Evolutionary conservation across 768 basidiomycete genomes (phyloP).

Genomic region (Xerocomellus amylosporus): DNA sequence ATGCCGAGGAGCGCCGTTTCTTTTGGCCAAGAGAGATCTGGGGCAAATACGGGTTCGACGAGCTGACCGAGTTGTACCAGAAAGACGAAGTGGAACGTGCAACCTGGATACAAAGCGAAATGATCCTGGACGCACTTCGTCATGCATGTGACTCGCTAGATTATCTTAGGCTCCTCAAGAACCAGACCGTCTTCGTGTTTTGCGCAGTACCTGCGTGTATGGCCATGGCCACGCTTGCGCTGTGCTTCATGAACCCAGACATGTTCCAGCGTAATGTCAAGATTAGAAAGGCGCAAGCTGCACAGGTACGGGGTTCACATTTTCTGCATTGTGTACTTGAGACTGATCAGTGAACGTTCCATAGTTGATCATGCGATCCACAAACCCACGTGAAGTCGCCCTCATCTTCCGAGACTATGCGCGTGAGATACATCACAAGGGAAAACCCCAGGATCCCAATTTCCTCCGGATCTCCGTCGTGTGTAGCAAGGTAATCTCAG

Average conservation of each 20-base stretch:
- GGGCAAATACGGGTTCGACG: slow-evolving; percentile 70
- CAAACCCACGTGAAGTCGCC: slow-evolving; percentile 89
- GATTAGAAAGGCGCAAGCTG: slow-evolving; percentile 90
- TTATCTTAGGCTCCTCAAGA: slow-evolving; percentile 81
- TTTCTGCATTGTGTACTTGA: neutral
- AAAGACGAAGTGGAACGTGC: slow-evolving; percentile 62
- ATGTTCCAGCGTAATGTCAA: slow-evolving; percentile 91
- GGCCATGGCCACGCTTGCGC: slow-evolving; percentile 90
- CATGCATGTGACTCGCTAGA: slow-evolving; percentile 87
- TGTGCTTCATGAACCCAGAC: slow-evolving; percentile 90
- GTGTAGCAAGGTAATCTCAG: slow-evolving; percentile 67
- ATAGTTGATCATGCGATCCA: slow-evolving; percentile 88
- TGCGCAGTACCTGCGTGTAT: slow-evolving; percentile 92
- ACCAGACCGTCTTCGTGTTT: slow-evolving; percentile 94
- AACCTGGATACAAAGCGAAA: slow-evolving; percentile 78
- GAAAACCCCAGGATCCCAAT: slow-evolving; percentile 78
- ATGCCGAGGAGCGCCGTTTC: slow-evolving; percentile 75
- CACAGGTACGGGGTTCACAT: slow-evolving; percentile 50
- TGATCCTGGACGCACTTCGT: slow-evolving; percentile 83
- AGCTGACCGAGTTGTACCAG: slow-evolving; percentile 66
- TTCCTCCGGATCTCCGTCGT: slow-evolving; percentile 79
- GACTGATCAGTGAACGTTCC: neutral
- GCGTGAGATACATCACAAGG: slow-evolving; percentile 79
- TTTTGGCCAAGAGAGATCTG: slow-evolving; percentile 98
- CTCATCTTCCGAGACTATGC: slow-evolving; percentile 83